Base-by-base conservation (phyloP, 192 early-diverging fungal species). In the Mortierella hygrophila region DNA sequence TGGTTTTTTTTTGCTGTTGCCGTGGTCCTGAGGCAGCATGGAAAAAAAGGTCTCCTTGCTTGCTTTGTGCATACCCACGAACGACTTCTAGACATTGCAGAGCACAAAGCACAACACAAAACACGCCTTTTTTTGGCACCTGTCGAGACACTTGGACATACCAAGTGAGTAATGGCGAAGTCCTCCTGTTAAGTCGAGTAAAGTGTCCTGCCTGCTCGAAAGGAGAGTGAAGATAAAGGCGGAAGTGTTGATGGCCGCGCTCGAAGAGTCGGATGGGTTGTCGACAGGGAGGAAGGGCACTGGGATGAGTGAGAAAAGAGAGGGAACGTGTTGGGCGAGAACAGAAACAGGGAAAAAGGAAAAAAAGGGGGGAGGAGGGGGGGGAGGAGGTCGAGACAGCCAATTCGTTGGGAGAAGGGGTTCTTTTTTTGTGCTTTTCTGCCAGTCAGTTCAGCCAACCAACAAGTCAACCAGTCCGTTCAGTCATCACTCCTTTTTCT, bases 251-350 rank as follows among this genome's bases (percentile, higher is more conserved):
- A 65, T 29, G 60, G 60, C 60, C 60, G 60, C 29, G 29, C 32
- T 65, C 29, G 70, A 42, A 71, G n/a, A 7, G 70, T 10, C 7
- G 57, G 60, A 76, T 76, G 75, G 60, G 60, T 23, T 32, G 37
- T 6, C 15, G 52, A 52, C 29, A 29, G 26, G 42, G 29, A 70
- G 52, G 35, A 42, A 38, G 21, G 38, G 72, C 6, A 18, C 1
- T 32, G 76, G 49, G 76, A 38, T 52, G 42, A 52, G 26, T 68
- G 65, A 10, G 52, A 77, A 68, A 69, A 44, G 38, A 41, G 35
- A 52, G 18, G 21, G 49, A 49, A 52, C 49, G 20, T 52, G 49
- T 18, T 20, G 18, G 18, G 49, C 18, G 20, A 52, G 49, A 52
- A 52, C 35, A n/a, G 41, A 76, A 69, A 41, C 18, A 8, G 21